Percentiles rank a stretch among this genome's conserved stretches.
These are phyloP conservation scores for Grammothele lineata DNA, from an alignment of 768 basidiomycete species.

Conservation along the genomic window DNA sequence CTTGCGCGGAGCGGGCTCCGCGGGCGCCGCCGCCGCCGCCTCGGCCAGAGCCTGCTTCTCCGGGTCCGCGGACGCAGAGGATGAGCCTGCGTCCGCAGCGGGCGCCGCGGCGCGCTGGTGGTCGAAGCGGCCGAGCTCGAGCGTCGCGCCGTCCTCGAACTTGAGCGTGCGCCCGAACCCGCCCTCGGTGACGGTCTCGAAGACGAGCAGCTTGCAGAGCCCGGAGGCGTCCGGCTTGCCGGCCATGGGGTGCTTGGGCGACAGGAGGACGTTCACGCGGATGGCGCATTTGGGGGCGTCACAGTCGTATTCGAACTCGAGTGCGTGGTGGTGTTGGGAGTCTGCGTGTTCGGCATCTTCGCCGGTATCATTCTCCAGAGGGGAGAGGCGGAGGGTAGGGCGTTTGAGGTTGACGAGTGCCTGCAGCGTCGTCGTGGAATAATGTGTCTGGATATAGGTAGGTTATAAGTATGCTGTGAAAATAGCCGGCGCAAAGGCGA, in stretches of 20 bases:
- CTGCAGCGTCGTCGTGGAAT: slow-evolving; percentile 90
- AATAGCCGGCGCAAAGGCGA: no score
- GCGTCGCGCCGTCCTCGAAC: slow-evolving; percentile 70
- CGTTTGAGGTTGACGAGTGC: slow-evolving; percentile 93
- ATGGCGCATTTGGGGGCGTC: slow-evolving; percentile 83
- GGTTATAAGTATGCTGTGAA: not conserved
- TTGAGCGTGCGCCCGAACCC: slow-evolving; percentile 76
- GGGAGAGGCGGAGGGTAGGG: slow-evolving; percentile 77
- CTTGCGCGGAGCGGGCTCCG: slow-evolving; percentile 21
- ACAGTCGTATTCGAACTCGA: slow-evolving; percentile 92
- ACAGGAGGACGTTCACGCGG: slow-evolving; percentile 70
- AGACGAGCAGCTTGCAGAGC: slow-evolving; percentile 50
- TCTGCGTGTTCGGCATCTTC: slow-evolving; percentile 43
- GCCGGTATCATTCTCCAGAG: slow-evolving; percentile 41
- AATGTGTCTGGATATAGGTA: slow-evolving; percentile 46
- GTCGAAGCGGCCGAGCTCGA: slow-evolving; percentile 80
- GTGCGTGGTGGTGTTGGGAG: slow-evolving; percentile 61
- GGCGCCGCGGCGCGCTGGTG: slow-evolving; percentile 8
- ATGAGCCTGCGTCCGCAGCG: not conserved
- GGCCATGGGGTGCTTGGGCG: slow-evolving; percentile 56
- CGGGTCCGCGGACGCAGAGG: slow-evolving; percentile 8
- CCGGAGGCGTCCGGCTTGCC: slow-evolving; percentile 23
- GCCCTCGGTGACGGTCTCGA: slow-evolving; percentile 66
- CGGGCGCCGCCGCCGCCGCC: slow-evolving; percentile 17
- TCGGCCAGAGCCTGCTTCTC: slow-evolving; percentile 12